Percentiles rank a stretch among this genome's conserved stretches.
phyloP scores from a whole-genome alignment of 1,284 basidiomycete genomes.

The Ustilago cynodontis region DNA sequence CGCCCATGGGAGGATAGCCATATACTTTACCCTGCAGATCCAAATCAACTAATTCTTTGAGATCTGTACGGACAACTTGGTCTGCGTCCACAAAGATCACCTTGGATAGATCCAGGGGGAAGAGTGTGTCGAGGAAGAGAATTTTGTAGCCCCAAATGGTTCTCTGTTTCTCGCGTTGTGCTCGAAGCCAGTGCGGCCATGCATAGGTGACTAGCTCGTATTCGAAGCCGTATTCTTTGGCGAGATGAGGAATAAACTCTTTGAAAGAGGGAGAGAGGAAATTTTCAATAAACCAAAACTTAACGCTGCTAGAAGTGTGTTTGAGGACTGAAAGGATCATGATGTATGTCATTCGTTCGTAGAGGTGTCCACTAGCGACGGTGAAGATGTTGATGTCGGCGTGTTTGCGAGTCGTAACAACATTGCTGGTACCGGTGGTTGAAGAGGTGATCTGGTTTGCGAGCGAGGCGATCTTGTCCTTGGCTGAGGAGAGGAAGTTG shows the following conservation, averaged over 20 bases:
- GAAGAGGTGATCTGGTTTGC: slow-evolving; percentile 7
- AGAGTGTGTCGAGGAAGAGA: slow-evolving; percentile 95
- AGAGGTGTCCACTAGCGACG: slow-evolving; percentile 93
- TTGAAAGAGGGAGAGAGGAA: slow-evolving; percentile 98
- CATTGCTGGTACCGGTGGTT: background rate
- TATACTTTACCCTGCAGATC: slow-evolving; percentile 80
- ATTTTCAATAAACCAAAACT: slow-evolving; percentile 99
- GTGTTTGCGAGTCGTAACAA: slow-evolving; percentile 24
- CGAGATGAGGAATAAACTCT: slow-evolving; percentile 93
- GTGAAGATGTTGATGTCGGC: slow-evolving; percentile 97
- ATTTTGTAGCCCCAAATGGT: slow-evolving; percentile 99
- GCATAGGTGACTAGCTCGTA: slow-evolving; percentile 98
- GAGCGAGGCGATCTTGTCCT: slow-evolving; percentile 17
- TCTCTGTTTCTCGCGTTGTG: slow-evolving; percentile 95
- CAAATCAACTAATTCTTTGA: slow-evolving; percentile 90
- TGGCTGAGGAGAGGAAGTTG: slow-evolving; percentile 22
- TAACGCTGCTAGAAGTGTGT: slow-evolving; percentile 91
- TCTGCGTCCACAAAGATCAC: slow-evolving; percentile 97
- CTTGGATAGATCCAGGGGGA: slow-evolving; percentile 97
- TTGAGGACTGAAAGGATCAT: slow-evolving; percentile 96
- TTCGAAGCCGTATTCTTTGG: slow-evolving; percentile 88
- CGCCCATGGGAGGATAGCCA: slow-evolving; percentile 94
- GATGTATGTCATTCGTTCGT: slow-evolving; percentile 97
- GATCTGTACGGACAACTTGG: slow-evolving; percentile 89
- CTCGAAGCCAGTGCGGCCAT: slow-evolving; percentile 97